A percentile compares a stretch with the other conserved stretches of the same genome.
These are phyloP conservation scores for Dalbergia oliveri DNA, from an alignment of 306 rosid species.

Conservation along the genomic window DNA sequence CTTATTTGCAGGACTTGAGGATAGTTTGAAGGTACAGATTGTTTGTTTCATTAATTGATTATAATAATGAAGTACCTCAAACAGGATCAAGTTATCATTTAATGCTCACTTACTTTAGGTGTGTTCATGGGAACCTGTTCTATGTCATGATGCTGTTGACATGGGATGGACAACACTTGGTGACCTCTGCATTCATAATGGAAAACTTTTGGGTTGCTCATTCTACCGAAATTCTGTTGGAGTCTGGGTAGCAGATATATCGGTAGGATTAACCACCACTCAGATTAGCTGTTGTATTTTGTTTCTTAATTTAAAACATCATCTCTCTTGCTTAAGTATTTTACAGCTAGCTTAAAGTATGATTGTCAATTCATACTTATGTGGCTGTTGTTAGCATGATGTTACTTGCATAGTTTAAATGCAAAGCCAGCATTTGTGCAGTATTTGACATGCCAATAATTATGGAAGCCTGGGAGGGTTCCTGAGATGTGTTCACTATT, in stretches of 20 bases:
- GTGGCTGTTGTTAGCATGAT: conserved; percentile 1
- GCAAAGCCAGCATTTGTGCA: not conserved
- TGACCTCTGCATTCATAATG: conserved; percentile 75
- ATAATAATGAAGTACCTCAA: conserved; percentile 2
- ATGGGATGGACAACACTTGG: conserved; percentile 84
- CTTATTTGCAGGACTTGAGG: conserved; percentile 79
- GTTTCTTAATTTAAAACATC: not conserved
- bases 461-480: not conserved
- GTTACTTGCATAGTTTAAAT: conserved; percentile 19
- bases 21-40: conserved; percentile 69
- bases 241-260: conserved; percentile 77
- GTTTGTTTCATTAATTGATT: conserved; percentile 6
- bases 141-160: conserved; percentile 71
- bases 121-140: conserved; percentile 85
- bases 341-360: conserved; percentile 15
- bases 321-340: not conserved
- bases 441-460: not conserved
- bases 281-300: not conserved
- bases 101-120: conserved; percentile 56
- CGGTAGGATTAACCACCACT: conserved; percentile 53
- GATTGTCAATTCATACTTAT: not conserved
- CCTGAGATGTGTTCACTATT: not conserved
- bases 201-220: conserved; percentile 81
- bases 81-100: conserved; percentile 29
- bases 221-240: conserved; percentile 77